phyloP scores from a whole-genome alignment of 495 filamentous ascomycete genomes.

The Hyaloscypha bicolor region DNA sequence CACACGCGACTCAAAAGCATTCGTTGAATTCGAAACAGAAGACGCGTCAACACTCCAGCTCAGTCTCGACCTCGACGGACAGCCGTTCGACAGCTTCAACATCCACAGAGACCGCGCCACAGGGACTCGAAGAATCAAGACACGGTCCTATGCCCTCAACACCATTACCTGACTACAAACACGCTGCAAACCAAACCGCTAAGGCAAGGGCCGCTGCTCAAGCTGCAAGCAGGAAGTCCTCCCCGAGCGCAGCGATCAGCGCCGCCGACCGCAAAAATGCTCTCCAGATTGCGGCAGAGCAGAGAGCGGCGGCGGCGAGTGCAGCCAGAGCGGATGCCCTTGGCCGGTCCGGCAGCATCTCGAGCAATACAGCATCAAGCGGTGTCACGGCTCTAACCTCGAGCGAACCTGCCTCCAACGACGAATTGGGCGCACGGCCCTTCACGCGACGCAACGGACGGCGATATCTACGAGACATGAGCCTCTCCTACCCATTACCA shows the following conservation, averaged over 20 bases:
- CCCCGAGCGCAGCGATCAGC: constrained; percentile 24
- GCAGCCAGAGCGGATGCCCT: constrained; percentile 16
- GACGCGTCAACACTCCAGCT: constrained; percentile 6
- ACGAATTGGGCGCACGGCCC: constrained; percentile 50
- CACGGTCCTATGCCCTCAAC: constrained; percentile 33
- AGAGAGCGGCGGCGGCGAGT: constrained; percentile 15
- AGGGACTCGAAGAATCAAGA: constrained; percentile 1
- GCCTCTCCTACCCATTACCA: constrained; percentile 78
- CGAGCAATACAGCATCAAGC: constrained; percentile 31
- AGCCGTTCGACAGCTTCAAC: not conserved
- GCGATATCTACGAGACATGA: constrained; percentile 76
- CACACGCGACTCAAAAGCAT: constrained; percentile 1
- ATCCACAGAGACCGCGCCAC: constrained; percentile 7
- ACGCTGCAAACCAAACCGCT: constrained; percentile 32
- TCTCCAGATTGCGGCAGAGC: constrained; percentile 15
- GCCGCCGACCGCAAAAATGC: constrained; percentile 28
- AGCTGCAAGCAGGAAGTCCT: constrained; percentile 24
- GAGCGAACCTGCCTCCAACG: constrained; percentile 22
- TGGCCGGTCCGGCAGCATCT: constrained; percentile 29
- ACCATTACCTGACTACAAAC: constrained; percentile 33
- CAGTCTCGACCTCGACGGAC: constrained; percentile 8
- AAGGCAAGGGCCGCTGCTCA: constrained; percentile 25
- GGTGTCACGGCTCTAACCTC: constrained; percentile 29
- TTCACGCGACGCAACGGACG: constrained; percentile 76
- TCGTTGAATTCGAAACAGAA: constrained; percentile 14